Base-by-base conservation (phyloP, 2,329 filamentous ascomycete species). In the Phialophora macrospora region DNA sequence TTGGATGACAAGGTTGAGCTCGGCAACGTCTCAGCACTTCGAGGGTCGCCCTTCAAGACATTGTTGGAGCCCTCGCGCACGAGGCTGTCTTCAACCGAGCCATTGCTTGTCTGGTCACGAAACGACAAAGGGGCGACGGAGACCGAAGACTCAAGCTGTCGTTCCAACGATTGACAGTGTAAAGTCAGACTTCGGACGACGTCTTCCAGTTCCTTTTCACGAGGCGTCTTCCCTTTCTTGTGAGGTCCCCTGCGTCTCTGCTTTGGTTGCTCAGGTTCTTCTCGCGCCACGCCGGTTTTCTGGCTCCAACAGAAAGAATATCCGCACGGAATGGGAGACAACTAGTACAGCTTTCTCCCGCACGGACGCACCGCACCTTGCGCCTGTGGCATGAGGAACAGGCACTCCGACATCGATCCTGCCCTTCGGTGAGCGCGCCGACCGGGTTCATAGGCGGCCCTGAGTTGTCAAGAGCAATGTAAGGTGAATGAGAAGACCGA, bases 201-300 rank as follows among this genome's bases (percentile, higher is more conserved):
- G 32, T 49, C 44, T 38, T 60, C 57, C 24, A 51, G 17, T 38
- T 60, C 57, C 9, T 49, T 38, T 28, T 52, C 57, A 12, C 57
- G 57, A 17, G 28, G 57, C 6, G 57, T 49, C 20, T 60, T 60
- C 26, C 44, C 48, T n/a, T 51, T 60, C 46, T 60, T 60, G 57
- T 51, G 52, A 12, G 44, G 57, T 14, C 57, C 57, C 20, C 44
- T 49, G 24, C 26, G 12, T 20, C 17, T 55, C 52, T n/a, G 52
- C 12, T 17, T 17, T 4, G 28, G 8, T 20, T n/a, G 52, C 17
- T 20, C 26, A 2, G 22, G 28, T 28, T 49, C 11, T 20, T 30
- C 0, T 34, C 11, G 24, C 28, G 52, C 3, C 8, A 20, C 8
- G 26, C 12, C 46, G 17, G 28, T 20, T 9, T 20, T 14, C 44